phyloP scores from a whole-genome alignment of 23 red algal genomes.

The Cyanidioschyzon merolae region DNA sequence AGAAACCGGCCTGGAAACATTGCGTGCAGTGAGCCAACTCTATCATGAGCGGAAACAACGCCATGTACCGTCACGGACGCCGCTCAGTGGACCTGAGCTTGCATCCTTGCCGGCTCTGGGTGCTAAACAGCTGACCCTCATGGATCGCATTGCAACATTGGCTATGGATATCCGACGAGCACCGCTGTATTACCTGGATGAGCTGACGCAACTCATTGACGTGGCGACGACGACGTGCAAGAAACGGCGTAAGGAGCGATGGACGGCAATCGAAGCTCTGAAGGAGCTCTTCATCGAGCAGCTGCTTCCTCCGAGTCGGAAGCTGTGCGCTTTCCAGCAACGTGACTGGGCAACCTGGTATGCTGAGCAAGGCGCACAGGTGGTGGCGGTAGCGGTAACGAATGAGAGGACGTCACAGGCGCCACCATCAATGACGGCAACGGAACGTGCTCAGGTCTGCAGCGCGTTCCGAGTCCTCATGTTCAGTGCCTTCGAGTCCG shows the following conservation, averaged over 20 bases:
- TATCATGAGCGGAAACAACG: not conserved
- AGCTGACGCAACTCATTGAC: constrained; percentile 33
- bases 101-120: not conserved
- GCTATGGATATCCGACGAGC: constrained; percentile 51
- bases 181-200: constrained; percentile 47
- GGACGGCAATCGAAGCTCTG: constrained; percentile 40
- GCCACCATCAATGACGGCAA: constrained; percentile 5
- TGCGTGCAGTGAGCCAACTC: not conserved
- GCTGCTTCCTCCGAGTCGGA: constrained; percentile 45
- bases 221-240: constrained; percentile 20
- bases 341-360: constrained; percentile 24
- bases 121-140: constrained; percentile 25
- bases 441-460: not conserved
- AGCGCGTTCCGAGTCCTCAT: constrained; percentile 43
- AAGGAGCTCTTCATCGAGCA: constrained; percentile 70
- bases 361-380: not conserved
- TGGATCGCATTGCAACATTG: constrained; percentile 46
- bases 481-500: constrained; percentile 63
- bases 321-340: constrained; percentile 36
- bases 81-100: not conserved
- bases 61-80: not conserved
- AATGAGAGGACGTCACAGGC: too few relatives aligned
- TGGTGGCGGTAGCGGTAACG: too few relatives aligned
- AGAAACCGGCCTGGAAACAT: not conserved
- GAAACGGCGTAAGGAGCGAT: constrained; percentile 29